Percentiles rank a stretch among this genome's conserved stretches.
Evolutionary conservation across 2,329 filamentous ascomycete species (phyloP).

Genomic region (Ceratocystis destructans): DNA sequence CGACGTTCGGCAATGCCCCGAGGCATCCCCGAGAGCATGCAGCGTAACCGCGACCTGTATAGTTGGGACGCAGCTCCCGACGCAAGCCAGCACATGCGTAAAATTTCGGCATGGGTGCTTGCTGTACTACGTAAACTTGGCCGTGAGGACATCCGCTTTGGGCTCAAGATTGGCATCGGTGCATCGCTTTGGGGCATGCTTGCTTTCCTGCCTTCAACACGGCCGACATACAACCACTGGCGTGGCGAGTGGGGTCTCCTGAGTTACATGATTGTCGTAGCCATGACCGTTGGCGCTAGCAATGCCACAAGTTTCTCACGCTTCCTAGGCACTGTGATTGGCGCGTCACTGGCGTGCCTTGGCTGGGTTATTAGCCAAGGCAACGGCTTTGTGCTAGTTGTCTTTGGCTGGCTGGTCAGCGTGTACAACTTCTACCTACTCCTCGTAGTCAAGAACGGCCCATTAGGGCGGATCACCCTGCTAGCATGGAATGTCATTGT

Average conservation of each 20-base stretch:
- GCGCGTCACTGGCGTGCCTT: constrained; percentile 58
- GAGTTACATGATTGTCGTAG: constrained; percentile 95
- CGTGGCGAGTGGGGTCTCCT: constrained; percentile 92
- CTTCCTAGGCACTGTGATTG: constrained; percentile 74
- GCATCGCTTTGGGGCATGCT: constrained; percentile 81
- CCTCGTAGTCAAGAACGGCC: constrained; percentile 66
- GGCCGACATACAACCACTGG: constrained; percentile 74
- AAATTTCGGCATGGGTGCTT: constrained; percentile 34
- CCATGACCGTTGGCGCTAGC: constrained; percentile 91
- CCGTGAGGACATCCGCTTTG: constrained; percentile 54
- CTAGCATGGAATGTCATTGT: constrained; percentile 93
- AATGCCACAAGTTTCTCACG: constrained; percentile 84
- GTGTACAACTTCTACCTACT: constrained; percentile 84
- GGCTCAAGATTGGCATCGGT: constrained; percentile 83
- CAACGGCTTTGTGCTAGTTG: constrained; percentile 60
- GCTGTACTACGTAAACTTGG: constrained; percentile 35
- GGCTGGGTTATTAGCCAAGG: constrained; percentile 66
- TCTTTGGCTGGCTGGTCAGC: constrained; percentile 70
- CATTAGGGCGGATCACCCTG: constrained; percentile 84
- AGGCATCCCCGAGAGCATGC: constrained; percentile 42
- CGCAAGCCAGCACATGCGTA: constrained; percentile 32
- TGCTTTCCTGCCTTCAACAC: constrained; percentile 65
- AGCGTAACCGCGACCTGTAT: constrained; percentile 38
- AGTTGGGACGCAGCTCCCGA: constrained; percentile 43
- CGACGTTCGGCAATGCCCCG: constrained; percentile 33